phyloP scores from a whole-genome alignment of 805 yeast species.

The Monosporozyma siamensis region DNA sequence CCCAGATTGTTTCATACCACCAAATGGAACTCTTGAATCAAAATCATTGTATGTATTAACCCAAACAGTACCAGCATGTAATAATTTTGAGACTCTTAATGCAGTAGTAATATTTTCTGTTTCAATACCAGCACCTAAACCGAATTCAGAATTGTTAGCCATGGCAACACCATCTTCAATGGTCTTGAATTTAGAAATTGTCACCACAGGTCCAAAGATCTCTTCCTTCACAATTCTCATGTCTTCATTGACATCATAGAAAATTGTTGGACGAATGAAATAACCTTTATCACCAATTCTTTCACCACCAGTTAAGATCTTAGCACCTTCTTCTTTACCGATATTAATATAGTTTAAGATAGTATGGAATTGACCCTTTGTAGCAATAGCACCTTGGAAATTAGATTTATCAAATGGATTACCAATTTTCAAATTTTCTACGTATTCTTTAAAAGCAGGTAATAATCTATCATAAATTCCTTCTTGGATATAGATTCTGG shows the following conservation, averaged over 20 bases:
- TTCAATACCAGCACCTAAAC: conserved; percentile 77
- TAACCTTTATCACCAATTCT: conserved; percentile 56
- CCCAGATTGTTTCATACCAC: conserved; percentile 75
- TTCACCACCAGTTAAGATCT: conserved; percentile 61
- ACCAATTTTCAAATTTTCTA: conserved; percentile 59
- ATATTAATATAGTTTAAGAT: conserved; percentile 56
- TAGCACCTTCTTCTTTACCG: conserved; percentile 64
- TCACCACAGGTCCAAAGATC: conserved; percentile 74
- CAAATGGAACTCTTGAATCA: conserved; percentile 68
- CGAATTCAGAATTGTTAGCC: conserved; percentile 67
- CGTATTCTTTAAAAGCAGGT: conserved; percentile 47
- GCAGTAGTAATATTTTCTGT: conserved; percentile 55
- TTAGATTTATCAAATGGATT: conserved; percentile 59
- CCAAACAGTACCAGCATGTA: conserved; percentile 74
- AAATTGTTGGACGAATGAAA: conserved; percentile 66
- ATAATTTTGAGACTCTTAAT: conserved; percentile 49
- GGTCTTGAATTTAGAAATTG: conserved; percentile 57
- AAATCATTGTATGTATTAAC: conserved; percentile 73
- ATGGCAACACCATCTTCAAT: conserved; percentile 55
- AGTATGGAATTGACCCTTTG: conserved; percentile 58
- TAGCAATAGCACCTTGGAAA: conserved; percentile 74
- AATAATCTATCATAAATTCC: conserved; percentile 57
- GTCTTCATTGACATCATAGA: conserved; percentile 54
- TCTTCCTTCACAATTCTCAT: conserved; percentile 62
- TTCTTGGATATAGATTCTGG: conserved; percentile 69